Conservation (phyloP, 345 rosid genomes). For the Dovyalis caffra region DNA sequence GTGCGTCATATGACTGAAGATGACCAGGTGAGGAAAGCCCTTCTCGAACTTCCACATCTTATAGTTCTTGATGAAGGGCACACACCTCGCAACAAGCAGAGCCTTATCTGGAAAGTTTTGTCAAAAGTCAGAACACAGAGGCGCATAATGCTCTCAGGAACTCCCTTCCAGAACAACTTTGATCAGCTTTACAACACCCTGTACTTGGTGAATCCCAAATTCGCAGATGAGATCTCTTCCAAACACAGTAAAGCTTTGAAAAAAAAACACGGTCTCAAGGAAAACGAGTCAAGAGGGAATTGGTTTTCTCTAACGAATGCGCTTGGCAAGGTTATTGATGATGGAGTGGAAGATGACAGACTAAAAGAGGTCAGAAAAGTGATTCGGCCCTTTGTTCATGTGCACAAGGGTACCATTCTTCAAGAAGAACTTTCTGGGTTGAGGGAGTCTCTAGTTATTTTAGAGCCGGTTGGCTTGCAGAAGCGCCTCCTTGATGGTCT, state of each 20-base stretch:
- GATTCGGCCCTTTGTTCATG: slow-evolving; percentile 68
- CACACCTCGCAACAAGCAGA: slow-evolving; percentile 56
- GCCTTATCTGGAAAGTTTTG: slow-evolving; percentile 56
- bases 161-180: slow-evolving; percentile 80
- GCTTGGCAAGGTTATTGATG: slow-evolving; percentile 29
- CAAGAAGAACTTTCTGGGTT: slow-evolving; percentile 63
- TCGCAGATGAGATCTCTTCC: slow-evolving; percentile 12
- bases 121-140: slow-evolving; percentile 46
- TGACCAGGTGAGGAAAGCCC: slow-evolving; percentile 35
- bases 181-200: slow-evolving; percentile 62
- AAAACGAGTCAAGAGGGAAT: slow-evolving; percentile 25
- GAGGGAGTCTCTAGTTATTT: slow-evolving; percentile 50
- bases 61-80: slow-evolving; percentile 81
- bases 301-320: slow-evolving; percentile 35
- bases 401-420: slow-evolving; percentile 59
- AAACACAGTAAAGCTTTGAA: no score
- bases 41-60: slow-evolving; percentile 45
- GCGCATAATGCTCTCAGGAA: slow-evolving; percentile 76
- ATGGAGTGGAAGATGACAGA: slow-evolving; percentile 7
- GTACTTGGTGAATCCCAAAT: slow-evolving; percentile 48
- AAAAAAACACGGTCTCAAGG: background rate
- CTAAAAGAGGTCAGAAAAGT: slow-evolving; percentile 28
- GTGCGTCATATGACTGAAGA: slow-evolving; percentile 10
- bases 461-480: slow-evolving; percentile 49
- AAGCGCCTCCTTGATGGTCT: slow-evolving; percentile 32